These are phyloP conservation scores for Citrus maxima DNA, from an alignment of 345 rosid genomes.

Conservation along the genomic window DNA sequence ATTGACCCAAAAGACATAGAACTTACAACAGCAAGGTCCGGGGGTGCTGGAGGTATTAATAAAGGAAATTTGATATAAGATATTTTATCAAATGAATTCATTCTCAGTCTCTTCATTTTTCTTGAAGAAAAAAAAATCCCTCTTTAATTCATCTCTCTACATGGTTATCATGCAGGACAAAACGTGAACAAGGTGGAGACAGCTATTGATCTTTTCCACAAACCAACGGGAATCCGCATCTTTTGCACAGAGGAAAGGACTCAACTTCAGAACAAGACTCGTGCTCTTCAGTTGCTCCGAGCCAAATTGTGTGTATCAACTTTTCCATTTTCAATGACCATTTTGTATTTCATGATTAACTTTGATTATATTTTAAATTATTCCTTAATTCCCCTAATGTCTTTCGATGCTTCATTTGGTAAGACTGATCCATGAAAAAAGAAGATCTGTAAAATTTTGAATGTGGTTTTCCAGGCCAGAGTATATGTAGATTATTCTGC, in stretches of 20 bases:
- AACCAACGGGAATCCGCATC: constrained; percentile 93
- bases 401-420: neutral
- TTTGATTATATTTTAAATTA: neutral
- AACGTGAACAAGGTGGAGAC: constrained; percentile 99
- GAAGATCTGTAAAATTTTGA: neutral
- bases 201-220: constrained; percentile 88
- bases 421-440: neutral
- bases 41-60: constrained; percentile 93
- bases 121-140: neutral
- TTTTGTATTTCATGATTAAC: neutral
- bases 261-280: constrained; percentile 68
- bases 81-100: neutral
- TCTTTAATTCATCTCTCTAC: constrained; percentile 12
- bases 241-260: constrained; percentile 97
- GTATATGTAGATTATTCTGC: neutral
- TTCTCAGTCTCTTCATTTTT: constrained; percentile 1
- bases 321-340: constrained; percentile 8
- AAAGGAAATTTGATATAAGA: neutral
- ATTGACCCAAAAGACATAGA: constrained; percentile 95
- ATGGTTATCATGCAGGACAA: constrained; percentile 60
- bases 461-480: neutral
- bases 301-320: constrained; percentile 69
- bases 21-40: constrained; percentile 93
- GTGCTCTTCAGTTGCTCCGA: constrained; percentile 88
- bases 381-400: neutral